Evolutionary conservation across 805 yeast species (phyloP).

Genomic region (Metschnikowia amazonensis): DNA sequence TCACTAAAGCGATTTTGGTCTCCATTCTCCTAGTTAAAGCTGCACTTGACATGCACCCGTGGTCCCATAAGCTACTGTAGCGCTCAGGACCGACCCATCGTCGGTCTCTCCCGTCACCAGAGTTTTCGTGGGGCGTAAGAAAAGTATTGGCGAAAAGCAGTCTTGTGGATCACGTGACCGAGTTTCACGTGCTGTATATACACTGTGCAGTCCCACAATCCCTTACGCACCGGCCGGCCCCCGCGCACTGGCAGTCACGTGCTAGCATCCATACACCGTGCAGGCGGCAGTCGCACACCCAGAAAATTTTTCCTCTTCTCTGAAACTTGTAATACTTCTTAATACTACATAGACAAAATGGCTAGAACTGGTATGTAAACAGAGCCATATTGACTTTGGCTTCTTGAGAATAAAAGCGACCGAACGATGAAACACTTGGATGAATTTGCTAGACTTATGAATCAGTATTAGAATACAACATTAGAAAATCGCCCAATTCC

Average conservation of each 20-base stretch:
- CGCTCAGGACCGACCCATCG: too few species aligned
- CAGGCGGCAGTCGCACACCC: not conserved
- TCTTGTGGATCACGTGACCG: not conserved
- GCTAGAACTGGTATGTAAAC: slow-evolving; percentile 62
- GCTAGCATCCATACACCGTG: not conserved
- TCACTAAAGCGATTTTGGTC: slow-evolving; percentile 6
- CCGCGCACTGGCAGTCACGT: not conserved
- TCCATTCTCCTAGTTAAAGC: too few species aligned
- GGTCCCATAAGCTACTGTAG: too few species aligned
- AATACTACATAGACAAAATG: slow-evolving; percentile 38
- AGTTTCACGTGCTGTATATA: not conserved
- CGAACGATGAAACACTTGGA: too few species aligned
- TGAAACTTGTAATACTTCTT: slow-evolving; percentile 3
- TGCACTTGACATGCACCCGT: too few species aligned
- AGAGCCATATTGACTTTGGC: too few species aligned
- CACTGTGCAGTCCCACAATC: not conserved
- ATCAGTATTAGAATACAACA: too few species aligned
- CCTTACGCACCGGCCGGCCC: not conserved
- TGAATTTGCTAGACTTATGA: too few species aligned
- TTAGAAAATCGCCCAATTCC: too few species aligned
- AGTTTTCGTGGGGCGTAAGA: too few species aligned
- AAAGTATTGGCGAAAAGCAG: not conserved
- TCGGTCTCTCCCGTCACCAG: too few species aligned
- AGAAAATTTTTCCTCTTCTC: slow-evolving; percentile 5
- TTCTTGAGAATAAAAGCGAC: too few species aligned